Percentiles rank a stretch among this genome's conserved stretches.
These are phyloP conservation scores for Xylaria bambusicola DNA, from an alignment of 495 filamentous ascomycete species.

Conservation along the genomic window DNA sequence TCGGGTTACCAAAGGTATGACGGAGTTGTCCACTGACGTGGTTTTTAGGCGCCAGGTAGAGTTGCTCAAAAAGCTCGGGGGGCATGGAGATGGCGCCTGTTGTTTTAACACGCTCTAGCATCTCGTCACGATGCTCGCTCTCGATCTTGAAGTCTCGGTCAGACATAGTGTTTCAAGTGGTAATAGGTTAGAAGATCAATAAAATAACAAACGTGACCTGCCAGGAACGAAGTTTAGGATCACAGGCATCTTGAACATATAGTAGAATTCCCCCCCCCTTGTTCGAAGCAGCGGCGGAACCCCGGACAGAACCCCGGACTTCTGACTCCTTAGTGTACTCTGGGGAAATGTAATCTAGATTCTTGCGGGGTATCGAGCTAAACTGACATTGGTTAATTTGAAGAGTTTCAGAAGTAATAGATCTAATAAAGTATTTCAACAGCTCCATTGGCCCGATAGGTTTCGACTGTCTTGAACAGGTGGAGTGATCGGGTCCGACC, in stretches of 20 bases:
- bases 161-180: background rate
- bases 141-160: background rate
- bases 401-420: background rate
- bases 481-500: constrained; percentile 7
- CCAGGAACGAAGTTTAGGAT: background rate
- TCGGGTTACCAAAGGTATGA: constrained; percentile 62
- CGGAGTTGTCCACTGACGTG: constrained; percentile 50
- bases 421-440: background rate
- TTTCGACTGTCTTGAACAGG: background rate
- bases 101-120: constrained; percentile 44
- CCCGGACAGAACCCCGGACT: background rate
- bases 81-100: constrained; percentile 56
- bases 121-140: constrained; percentile 19
- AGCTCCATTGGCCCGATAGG: background rate
- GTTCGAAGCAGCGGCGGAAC: too few species aligned
- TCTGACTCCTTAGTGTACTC: background rate
- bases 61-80: constrained; percentile 64
- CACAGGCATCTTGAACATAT: background rate
- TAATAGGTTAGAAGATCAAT: background rate
- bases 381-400: background rate
- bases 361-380: background rate
- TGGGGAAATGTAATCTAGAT: constrained; percentile 1
- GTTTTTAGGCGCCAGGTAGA: constrained; percentile 64
- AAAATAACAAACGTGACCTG: background rate
- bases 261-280: background rate